Percentiles rank a stretch among this genome's conserved stretches.
Conservation (phyloP, 768 basidiomycete genomes). For the Xanthoconium stramineum region DNA sequence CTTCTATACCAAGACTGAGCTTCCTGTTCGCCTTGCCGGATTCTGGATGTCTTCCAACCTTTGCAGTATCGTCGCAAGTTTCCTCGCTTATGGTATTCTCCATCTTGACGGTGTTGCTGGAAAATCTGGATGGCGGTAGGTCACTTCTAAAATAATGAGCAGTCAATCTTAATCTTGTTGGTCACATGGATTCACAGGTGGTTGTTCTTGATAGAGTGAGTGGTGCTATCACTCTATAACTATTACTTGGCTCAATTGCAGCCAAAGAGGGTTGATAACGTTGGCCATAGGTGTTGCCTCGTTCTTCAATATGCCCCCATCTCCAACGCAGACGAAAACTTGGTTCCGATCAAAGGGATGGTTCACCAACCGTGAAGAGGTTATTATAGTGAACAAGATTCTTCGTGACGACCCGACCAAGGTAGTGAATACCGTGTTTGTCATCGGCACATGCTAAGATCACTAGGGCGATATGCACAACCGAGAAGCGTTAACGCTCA, state of each 20-base stretch:
- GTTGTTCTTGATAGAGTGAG: constrained; percentile 32
- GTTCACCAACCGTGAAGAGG: constrained; percentile 61
- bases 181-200: constrained; percentile 31
- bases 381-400: constrained; percentile 58
- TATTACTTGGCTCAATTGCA: not conserved
- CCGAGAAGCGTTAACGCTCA: constrained; percentile 42
- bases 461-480: constrained; percentile 58
- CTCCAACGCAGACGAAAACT: constrained; percentile 55
- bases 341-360: constrained; percentile 61
- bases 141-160: not conserved
- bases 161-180: not conserved
- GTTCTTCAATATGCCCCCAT: constrained; percentile 59
- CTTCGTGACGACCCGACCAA: constrained; percentile 63
- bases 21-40: constrained; percentile 52
- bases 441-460: not conserved
- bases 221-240: not conserved
- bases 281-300: constrained; percentile 50
- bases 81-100: constrained; percentile 64
- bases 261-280: constrained; percentile 36
- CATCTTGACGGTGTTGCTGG: constrained; percentile 10
- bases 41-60: constrained; percentile 66
- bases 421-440: constrained; percentile 19
- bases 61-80: constrained; percentile 53
- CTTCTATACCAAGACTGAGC: constrained; percentile 58
- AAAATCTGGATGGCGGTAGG: constrained; percentile 16